Percentiles rank a stretch among this genome's conserved stretches.
Conservation (phyloP, 148 eudicot species). For the Linanthus parryae region DNA sequence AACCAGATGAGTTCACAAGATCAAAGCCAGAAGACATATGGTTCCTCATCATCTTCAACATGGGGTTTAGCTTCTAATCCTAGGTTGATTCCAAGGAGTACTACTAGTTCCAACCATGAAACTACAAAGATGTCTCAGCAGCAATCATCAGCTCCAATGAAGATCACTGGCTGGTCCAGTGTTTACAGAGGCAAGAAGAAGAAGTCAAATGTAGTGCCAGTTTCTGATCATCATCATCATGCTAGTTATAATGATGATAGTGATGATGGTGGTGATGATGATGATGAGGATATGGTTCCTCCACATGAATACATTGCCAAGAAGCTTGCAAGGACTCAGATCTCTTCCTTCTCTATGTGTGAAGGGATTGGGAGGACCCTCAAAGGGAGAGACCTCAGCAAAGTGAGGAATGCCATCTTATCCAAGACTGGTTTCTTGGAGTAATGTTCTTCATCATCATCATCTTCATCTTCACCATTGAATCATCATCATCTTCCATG, state of each 20-base stretch:
- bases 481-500: neutral
- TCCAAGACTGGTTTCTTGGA: slow-evolving; percentile 11
- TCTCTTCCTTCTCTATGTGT: slow-evolving; percentile 9
- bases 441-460: neutral
- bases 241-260: slow-evolving; percentile 1
- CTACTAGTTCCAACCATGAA: too few relatives aligned
- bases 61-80: too few relatives aligned
- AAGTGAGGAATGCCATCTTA: slow-evolving; percentile 3
- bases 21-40: too few relatives aligned
- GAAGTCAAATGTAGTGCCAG: too few relatives aligned
- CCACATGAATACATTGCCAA: slow-evolving; percentile 12
- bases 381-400: slow-evolving; percentile 11
- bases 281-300: slow-evolving; percentile 4
- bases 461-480: neutral
- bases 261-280: neutral
- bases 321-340: slow-evolving; percentile 7
- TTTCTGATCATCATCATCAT: too few relatives aligned
- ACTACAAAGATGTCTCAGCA: too few relatives aligned
- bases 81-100: too few relatives aligned
- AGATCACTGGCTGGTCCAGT: too few relatives aligned
- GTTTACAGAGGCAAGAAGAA: too few relatives aligned
- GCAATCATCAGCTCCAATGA: too few relatives aligned
- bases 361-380: slow-evolving; percentile 12
- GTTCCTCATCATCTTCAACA: too few relatives aligned
- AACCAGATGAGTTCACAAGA: too few relatives aligned